Conservation (phyloP, 2,329 filamentous ascomycete genomes). For the Trichoderma harzianum region DNA sequence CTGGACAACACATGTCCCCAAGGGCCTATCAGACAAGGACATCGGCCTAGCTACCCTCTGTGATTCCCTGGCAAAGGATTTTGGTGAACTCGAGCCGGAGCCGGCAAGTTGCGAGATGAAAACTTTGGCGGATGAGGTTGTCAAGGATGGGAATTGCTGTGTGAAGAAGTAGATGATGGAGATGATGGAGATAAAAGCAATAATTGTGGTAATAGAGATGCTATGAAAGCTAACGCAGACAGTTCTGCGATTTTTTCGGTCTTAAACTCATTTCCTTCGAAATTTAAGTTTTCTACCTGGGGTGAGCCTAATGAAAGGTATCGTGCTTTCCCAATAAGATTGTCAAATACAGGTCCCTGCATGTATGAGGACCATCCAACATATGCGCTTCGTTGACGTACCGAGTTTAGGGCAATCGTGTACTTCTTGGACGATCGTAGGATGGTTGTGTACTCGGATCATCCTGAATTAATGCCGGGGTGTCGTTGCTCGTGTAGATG, state of each 20-base stretch:
- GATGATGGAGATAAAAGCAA: too few relatives aligned
- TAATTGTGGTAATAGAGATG: background rate
- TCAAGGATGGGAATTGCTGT: slow-evolving; percentile 53
- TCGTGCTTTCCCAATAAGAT: background rate
- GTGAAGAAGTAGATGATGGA: slow-evolving; percentile 36
- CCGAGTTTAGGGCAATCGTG: too few relatives aligned
- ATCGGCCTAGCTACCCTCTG: slow-evolving; percentile 59
- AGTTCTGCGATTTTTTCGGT: background rate
- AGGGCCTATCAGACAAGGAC: slow-evolving; percentile 63
- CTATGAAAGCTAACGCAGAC: background rate
- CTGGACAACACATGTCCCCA: slow-evolving; percentile 69
- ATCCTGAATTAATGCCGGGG: background rate
- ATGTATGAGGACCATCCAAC: fast-evolving
- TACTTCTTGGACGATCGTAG: too few relatives aligned
- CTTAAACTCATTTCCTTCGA: too few relatives aligned
- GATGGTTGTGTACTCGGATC: background rate
- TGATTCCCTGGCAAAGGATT: slow-evolving; percentile 54
- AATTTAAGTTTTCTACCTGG: too few relatives aligned
- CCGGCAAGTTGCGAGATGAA: slow-evolving; percentile 35
- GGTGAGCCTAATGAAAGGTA: background rate
- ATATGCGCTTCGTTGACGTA: too few relatives aligned
- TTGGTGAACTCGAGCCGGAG: slow-evolving; percentile 49
- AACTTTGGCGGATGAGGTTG: slow-evolving; percentile 45
- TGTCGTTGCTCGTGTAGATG: background rate
- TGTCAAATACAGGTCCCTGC: background rate